Evolutionary conservation across 352 stramenopile genomes (phyloP).

Genomic region (Blastocystis sp.): DNA sequence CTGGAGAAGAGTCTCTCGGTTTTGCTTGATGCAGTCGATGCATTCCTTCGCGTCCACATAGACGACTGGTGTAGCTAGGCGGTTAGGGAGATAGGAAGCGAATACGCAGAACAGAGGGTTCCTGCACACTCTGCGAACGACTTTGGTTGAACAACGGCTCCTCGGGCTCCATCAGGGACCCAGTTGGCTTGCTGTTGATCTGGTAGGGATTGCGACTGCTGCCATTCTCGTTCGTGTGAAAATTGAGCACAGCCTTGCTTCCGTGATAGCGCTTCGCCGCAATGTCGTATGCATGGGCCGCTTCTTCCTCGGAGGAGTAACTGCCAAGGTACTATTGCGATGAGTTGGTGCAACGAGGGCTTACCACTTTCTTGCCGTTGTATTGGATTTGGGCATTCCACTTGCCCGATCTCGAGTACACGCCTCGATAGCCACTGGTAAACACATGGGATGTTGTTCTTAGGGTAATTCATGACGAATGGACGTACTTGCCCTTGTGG

Average conservation of each 20-base stretch:
- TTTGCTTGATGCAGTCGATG: neutral
- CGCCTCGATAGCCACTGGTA: constrained; percentile 48
- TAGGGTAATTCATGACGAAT: too few species aligned
- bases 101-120: too few species aligned
- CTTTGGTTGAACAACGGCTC: too few species aligned
- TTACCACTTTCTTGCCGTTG: constrained; percentile 58
- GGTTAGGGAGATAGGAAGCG: too few species aligned
- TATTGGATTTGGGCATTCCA: constrained; percentile 68
- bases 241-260: constrained; percentile 58
- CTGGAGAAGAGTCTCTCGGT: neutral
- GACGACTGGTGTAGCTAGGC: constrained; percentile 16
- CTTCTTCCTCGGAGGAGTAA: constrained; percentile 51
- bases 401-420: constrained; percentile 50
- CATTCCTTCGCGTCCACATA: constrained; percentile 5
- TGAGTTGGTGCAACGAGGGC: neutral
- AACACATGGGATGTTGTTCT: neutral
- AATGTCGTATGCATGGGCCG: constrained; percentile 51
- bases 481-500: too few species aligned
- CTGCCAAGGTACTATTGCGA: constrained; percentile 35
- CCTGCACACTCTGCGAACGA: too few species aligned
- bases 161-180: too few species aligned
- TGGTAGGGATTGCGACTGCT: constrained; percentile 51
- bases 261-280: constrained; percentile 55
- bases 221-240: neutral
- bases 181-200: constrained; percentile 54